A percentile compares a stretch with the other conserved stretches of the same genome.
Conservation (phyloP, 75 land plant species). For the Pinus albicaulis region DNA sequence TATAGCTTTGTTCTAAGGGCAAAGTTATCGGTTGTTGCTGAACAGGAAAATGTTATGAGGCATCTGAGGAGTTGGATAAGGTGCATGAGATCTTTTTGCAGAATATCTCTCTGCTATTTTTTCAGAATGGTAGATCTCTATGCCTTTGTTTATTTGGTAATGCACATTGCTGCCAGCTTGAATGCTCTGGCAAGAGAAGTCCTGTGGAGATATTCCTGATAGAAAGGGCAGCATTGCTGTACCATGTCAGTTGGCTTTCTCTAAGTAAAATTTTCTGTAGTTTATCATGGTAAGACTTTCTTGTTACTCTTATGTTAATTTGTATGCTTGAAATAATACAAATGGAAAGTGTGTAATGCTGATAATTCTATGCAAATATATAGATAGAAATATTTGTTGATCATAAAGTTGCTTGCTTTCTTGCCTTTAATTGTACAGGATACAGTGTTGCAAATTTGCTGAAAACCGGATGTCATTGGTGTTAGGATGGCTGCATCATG, state of each 20-base stretch:
- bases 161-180: not conserved
- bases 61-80: slow-evolving; percentile 23
- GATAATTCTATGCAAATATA: not conserved
- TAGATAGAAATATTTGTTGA: not conserved
- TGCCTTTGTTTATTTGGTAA: slow-evolving; percentile 1
- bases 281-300: not conserved
- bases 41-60: slow-evolving; percentile 36
- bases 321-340: not conserved
- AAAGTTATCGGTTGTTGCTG: not conserved
- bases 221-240: slow-evolving; percentile 51
- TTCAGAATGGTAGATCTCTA: not conserved
- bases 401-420: not conserved
- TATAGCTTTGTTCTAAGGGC: not conserved
- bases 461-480: slow-evolving; percentile 14
- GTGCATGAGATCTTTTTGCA: slow-evolving; percentile 25
- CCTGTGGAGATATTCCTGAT: slow-evolving; percentile 28
- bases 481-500: slow-evolving; percentile 55
- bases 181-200: slow-evolving; percentile 15
- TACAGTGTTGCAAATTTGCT: slow-evolving; percentile 26
- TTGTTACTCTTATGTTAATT: too few relatives aligned
- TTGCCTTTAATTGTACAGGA: slow-evolving; percentile 18
- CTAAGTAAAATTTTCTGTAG: slow-evolving; percentile 21
- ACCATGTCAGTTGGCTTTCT: slow-evolving; percentile 39
- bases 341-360: not conserved
- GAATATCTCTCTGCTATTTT: slow-evolving; percentile 30